These are phyloP conservation scores for Vitis cinerea DNA, from an alignment of 164 flowering plant genomes.

Conservation along the genomic window DNA sequence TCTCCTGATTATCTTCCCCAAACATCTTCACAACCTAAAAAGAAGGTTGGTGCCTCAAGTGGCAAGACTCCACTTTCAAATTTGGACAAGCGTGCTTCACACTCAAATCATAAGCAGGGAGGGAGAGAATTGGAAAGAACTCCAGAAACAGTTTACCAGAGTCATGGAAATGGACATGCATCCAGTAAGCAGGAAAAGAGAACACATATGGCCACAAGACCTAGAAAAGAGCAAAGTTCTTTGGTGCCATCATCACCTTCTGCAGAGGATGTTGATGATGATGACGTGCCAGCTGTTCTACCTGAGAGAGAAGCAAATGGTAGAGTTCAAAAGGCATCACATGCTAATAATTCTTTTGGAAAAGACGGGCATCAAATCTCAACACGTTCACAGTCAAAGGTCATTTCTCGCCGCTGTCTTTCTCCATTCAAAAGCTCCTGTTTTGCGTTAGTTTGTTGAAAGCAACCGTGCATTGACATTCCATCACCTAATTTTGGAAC, in stretches of 20 bases:
- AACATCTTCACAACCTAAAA: conserved; percentile 11
- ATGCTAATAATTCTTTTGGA: conserved; percentile 9
- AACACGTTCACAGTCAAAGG: conserved; percentile 26
- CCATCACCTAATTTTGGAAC: neutral
- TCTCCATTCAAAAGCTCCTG: neutral
- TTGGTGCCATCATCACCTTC: conserved; percentile 28
- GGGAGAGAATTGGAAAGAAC: conserved; percentile 5
- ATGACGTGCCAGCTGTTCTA: conserved; percentile 11
- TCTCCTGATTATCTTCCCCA: conserved; percentile 25
- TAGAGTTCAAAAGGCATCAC: conserved; percentile 12
- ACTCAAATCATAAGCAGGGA: conserved; percentile 9
- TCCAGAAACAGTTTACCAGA: neutral
- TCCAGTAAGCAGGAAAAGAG: conserved; percentile 14
- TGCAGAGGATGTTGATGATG: conserved; percentile 29
- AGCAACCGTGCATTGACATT: too few species aligned
- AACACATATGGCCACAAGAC: conserved; percentile 5
- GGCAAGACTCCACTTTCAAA: conserved; percentile 1
- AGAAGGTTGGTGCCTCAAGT: conserved; percentile 8
- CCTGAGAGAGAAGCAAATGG: conserved; percentile 19
- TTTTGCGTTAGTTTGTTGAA: too few species aligned
- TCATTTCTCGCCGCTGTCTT: conserved; percentile 6
- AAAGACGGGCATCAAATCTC: conserved; percentile 13
- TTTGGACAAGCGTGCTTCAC: conserved; percentile 11
- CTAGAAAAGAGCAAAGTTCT: conserved; percentile 24
- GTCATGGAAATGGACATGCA: conserved; percentile 18